Percentiles rank a stretch among this genome's conserved stretches.
phyloP scores from a whole-genome alignment of 129 eudicot species.

The Tagetes patula region DNA sequence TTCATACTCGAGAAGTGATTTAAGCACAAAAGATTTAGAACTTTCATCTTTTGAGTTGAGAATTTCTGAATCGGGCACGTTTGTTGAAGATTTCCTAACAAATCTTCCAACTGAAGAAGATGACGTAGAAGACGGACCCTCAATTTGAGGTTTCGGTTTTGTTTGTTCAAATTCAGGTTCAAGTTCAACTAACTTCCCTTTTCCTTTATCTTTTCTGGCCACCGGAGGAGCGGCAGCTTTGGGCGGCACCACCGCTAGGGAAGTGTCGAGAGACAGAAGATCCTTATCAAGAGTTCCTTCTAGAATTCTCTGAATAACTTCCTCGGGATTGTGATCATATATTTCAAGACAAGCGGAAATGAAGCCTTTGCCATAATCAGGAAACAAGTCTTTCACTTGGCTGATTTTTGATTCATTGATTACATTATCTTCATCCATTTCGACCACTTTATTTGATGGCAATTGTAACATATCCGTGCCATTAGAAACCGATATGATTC shows the following conservation, averaged over 20 bases:
- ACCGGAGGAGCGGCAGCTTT: constrained; percentile 35
- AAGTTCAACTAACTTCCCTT: constrained; percentile 70
- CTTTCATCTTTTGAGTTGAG: constrained; percentile 47
- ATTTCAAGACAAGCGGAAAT: constrained; percentile 87
- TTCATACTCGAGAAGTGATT: constrained; percentile 72
- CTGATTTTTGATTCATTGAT: constrained; percentile 84
- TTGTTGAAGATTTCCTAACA: constrained; percentile 51
- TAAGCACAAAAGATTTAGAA: constrained; percentile 54
- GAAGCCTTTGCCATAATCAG: constrained; percentile 89
- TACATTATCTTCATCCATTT: constrained; percentile 71
- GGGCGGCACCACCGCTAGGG: constrained; percentile 49
- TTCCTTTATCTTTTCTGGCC: constrained; percentile 66
- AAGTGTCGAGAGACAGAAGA: constrained; percentile 62
- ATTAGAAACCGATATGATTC: constrained; percentile 38
- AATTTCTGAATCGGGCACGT: constrained; percentile 36
- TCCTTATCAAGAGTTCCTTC: constrained; percentile 87
- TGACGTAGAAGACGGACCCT: constrained; percentile 46
- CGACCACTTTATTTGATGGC: constrained; percentile 33
- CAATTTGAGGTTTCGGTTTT: constrained; percentile 28
- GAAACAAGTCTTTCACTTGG: constrained; percentile 90
- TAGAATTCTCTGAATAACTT: constrained; percentile 82
- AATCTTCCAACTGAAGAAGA: constrained; percentile 71
- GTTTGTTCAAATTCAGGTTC: neutral
- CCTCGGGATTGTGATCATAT: constrained; percentile 82
- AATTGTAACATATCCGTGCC: constrained; percentile 17